Conservation (phyloP, 1,284 basidiomycete species). For the Fomitopsis pinicola region DNA sequence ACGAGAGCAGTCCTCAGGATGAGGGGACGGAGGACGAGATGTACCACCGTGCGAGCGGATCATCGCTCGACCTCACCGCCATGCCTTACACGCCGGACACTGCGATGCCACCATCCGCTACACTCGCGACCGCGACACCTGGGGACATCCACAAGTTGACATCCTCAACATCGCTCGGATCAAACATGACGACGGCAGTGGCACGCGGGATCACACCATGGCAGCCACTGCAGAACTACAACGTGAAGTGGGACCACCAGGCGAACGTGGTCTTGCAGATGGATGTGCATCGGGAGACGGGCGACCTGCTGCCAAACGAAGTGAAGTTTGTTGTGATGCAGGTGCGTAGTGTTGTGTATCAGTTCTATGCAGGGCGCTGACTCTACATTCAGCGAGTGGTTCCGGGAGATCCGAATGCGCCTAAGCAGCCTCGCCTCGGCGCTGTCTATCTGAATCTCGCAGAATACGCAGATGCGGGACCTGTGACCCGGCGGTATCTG, state of each 20-base stretch:
- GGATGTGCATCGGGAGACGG: slow-evolving; percentile 53
- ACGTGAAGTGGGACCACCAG: slow-evolving; percentile 52
- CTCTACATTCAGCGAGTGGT: slow-evolving; percentile 38
- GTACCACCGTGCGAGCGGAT: slow-evolving; percentile 2
- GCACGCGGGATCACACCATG: slow-evolving; percentile 56
- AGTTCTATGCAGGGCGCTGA: slow-evolving; percentile 2
- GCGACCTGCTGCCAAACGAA: slow-evolving; percentile 48
- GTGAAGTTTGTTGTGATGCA: slow-evolving; percentile 69
- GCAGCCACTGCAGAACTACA: slow-evolving; percentile 54
- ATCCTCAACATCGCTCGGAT: slow-evolving; percentile 11
- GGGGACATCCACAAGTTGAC: slow-evolving; percentile 2
- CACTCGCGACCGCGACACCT: slow-evolving; percentile 4
- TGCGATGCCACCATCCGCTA: slow-evolving; percentile 8
- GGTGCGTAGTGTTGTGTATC: slow-evolving; percentile 24
- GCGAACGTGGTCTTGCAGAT: slow-evolving; percentile 59
- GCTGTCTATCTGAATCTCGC: slow-evolving; percentile 68
- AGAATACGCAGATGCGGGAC: slow-evolving; percentile 64
- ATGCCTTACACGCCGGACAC: slow-evolving; percentile 8
- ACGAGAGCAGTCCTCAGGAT: slow-evolving; percentile 20
- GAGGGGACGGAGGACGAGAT: slow-evolving; percentile 14
- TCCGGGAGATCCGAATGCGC: slow-evolving; percentile 46
- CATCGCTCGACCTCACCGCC: slow-evolving; percentile 4
- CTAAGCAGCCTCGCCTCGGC: slow-evolving; percentile 58
- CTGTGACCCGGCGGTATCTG: slow-evolving; percentile 66
- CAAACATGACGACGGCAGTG: slow-evolving; percentile 13